Evolutionary conservation across 345 rosid species (phyloP).

Genomic region (Erysimum cheiranthoides): DNA sequence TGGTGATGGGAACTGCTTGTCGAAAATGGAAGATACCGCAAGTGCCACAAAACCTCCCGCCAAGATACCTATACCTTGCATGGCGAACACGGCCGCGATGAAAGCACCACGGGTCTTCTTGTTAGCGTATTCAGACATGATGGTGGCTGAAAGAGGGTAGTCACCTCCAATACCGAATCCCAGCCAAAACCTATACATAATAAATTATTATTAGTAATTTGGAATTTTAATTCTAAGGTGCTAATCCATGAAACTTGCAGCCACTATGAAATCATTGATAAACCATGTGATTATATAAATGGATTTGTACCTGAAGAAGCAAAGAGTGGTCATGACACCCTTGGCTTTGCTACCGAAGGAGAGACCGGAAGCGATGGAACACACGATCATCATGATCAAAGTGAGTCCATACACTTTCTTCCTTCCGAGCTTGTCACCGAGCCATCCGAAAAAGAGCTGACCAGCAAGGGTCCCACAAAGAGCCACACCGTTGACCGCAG

Average conservation of each 20-base stretch:
- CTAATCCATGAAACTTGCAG: no score
- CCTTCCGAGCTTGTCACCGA: constrained; percentile 50
- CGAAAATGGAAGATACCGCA: constrained; percentile 43
- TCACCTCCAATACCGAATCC: constrained; percentile 74
- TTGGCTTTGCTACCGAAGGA: constrained; percentile 34
- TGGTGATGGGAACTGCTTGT: constrained; percentile 51
- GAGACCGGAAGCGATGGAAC: constrained; percentile 45
- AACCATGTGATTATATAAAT: no score
- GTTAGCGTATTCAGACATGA: constrained; percentile 82
- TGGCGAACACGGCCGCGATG: constrained; percentile 77
- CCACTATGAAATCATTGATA: no score
- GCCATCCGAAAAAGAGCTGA: constrained; percentile 51
- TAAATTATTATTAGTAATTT: no score
- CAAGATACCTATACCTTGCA: constrained; percentile 85
- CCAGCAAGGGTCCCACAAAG: constrained; percentile 43
- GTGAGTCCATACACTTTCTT: constrained; percentile 61
- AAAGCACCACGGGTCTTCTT: constrained; percentile 84
- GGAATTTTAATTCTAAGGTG: no score
- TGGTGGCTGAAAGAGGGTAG: constrained; percentile 80
- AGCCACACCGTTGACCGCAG: constrained; percentile 49
- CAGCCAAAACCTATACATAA: constrained; percentile 12
- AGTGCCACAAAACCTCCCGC: constrained; percentile 67
- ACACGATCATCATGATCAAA: constrained; percentile 45
- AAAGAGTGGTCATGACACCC: constrained; percentile 48
- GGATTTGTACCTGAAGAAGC: constrained; percentile 48